Conservation (phyloP, 306 rosid species). For the Acacia acuminata region DNA sequence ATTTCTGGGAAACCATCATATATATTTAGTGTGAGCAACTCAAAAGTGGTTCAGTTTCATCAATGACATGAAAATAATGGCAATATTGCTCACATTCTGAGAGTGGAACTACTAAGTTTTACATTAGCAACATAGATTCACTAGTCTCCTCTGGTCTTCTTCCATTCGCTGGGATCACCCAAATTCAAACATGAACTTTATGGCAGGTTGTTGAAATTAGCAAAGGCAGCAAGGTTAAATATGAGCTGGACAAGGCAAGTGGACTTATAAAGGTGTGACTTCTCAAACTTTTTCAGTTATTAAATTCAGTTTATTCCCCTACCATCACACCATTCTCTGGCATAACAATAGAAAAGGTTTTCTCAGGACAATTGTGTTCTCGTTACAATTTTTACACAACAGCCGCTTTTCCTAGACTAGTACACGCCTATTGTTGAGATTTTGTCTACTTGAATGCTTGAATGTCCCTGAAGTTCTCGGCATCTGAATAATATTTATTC, state of each 20-base stretch:
- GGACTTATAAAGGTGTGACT: slow-evolving; percentile 84
- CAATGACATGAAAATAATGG: neutral
- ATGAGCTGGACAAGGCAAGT: slow-evolving; percentile 86
- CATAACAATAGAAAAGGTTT: neutral
- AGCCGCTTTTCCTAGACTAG: too few species aligned
- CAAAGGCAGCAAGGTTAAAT: slow-evolving; percentile 95
- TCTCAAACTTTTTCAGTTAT: slow-evolving; percentile 6
- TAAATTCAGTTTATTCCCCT: slow-evolving; percentile 24
- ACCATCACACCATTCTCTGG: slow-evolving; percentile 13
- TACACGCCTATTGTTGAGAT: neutral
- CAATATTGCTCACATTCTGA: slow-evolving; percentile 4
- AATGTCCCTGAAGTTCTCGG: neutral
- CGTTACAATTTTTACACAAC: neutral
- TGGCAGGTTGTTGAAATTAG: slow-evolving; percentile 91
- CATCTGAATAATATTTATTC: neutral
- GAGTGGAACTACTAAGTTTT: slow-evolving; percentile 2
- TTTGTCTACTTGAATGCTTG: slow-evolving; percentile 6
- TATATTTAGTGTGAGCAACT: neutral
- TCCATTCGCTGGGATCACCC: slow-evolving; percentile 13
- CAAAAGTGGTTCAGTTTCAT: slow-evolving; percentile 9
- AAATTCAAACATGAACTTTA: slow-evolving; percentile 32
- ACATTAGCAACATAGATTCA: slow-evolving; percentile 14
- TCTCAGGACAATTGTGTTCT: neutral
- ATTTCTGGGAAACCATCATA: neutral
- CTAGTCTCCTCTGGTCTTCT: slow-evolving; percentile 13